Conservation (phyloP, 2,329 filamentous ascomycete genomes). For the Cadophora gregata region DNA sequence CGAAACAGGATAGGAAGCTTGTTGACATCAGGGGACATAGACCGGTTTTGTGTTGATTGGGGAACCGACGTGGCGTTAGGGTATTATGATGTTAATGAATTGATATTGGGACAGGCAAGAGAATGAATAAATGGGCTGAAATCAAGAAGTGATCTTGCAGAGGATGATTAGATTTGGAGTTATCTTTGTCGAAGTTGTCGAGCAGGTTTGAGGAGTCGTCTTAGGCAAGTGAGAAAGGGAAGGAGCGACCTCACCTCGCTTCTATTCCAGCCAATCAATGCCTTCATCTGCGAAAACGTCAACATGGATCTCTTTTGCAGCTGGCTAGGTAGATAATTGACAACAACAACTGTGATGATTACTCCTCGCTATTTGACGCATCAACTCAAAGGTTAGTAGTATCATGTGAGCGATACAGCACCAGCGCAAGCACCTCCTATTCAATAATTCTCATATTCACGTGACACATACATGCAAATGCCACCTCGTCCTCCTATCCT, state of each 20-base stretch:
- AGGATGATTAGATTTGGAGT: background rate
- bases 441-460: background rate
- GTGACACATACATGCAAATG: slow-evolving; percentile 4
- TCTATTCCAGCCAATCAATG: background rate
- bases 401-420: too few relatives aligned
- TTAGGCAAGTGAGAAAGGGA: background rate
- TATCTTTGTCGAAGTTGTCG: background rate
- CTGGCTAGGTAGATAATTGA: too few relatives aligned
- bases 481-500: background rate
- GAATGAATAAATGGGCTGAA: background rate
- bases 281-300: background rate
- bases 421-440: background rate
- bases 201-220: background rate
- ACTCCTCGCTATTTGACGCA: too few relatives aligned
- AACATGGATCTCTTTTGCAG: background rate
- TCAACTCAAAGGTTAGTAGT: too few relatives aligned
- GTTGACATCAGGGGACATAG: background rate
- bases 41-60: background rate
- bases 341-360: too few relatives aligned
- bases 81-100: background rate
- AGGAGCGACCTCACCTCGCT: slow-evolving; percentile 6
- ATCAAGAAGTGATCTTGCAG: background rate
- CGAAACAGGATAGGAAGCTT: background rate
- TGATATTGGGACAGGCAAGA: background rate
- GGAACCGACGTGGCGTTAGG: background rate